A percentile compares a stretch with the other conserved stretches of the same genome.
phyloP scores from a whole-genome alignment of 2,329 filamentous ascomycete species.

The Calcarisporium arbuscula region DNA sequence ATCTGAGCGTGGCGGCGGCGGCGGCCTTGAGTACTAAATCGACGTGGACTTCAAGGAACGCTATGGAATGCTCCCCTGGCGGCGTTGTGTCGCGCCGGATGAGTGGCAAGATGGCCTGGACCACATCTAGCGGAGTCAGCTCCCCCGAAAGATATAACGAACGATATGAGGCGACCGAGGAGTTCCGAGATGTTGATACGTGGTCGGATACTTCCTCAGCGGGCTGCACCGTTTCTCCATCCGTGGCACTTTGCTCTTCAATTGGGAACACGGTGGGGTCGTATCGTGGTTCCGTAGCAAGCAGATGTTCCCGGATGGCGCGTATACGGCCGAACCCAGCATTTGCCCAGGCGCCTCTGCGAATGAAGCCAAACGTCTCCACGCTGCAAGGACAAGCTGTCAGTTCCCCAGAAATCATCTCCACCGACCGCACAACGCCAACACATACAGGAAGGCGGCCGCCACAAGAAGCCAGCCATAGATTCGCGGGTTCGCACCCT shows the following conservation, averaged over 20 bases:
- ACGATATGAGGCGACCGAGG: conserved; percentile 40
- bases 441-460: conserved; percentile 47
- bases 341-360: conserved; percentile 54
- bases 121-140: conserved; percentile 40
- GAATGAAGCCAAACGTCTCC: conserved; percentile 46
- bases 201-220: too few relatives aligned
- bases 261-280: conserved; percentile 39
- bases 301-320: conserved; percentile 43
- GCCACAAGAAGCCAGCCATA: conserved; percentile 37
- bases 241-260: too few relatives aligned
- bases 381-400: conserved; percentile 33
- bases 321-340: conserved; percentile 57
- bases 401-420: conserved; percentile 3
- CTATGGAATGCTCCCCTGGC: conserved; percentile 32
- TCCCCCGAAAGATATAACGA: conserved; percentile 36
- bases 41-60: too few relatives aligned
- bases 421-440: not conserved
- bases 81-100: conserved; percentile 32
- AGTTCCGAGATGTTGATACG: too few relatives aligned
- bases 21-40: too few relatives aligned
- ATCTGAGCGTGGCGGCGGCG: conserved; percentile 36
- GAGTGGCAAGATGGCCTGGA: conserved; percentile 36
- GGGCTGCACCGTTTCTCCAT: too few relatives aligned
- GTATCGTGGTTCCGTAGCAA: conserved; percentile 41
- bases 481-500: not conserved